Percentiles rank a stretch among this genome's conserved stretches.
Conservation (phyloP, 129 eudicot species). For the Artemisia argyi region DNA sequence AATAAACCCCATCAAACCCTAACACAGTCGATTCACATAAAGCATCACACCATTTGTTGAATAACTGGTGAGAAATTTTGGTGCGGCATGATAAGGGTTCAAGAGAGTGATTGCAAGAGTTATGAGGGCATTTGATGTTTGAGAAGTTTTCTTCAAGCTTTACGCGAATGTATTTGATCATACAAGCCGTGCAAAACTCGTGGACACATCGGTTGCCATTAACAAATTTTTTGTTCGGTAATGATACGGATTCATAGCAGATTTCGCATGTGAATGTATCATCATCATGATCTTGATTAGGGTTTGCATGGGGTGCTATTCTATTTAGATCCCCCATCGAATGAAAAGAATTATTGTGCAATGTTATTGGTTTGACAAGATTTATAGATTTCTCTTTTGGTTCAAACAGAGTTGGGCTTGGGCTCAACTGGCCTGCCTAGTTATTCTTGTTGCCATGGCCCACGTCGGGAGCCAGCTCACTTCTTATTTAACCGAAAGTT, state of each 20-base stretch:
- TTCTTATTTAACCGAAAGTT: too few species aligned
- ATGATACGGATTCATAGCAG: not conserved
- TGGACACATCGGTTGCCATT: not conserved
- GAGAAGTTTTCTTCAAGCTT: not conserved
- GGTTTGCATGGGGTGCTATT: not conserved
- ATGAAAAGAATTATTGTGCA: too few species aligned
- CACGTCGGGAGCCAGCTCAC: too few species aligned
- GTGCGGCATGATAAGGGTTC: constrained; percentile 36
- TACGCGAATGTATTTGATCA: not conserved
- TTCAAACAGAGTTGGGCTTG: too few species aligned
- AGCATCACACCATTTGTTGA: constrained; percentile 51
- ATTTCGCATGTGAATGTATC: not conserved
- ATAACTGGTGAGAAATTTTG: constrained; percentile 18
- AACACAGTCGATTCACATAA: constrained; percentile 35
- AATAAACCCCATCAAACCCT: constrained; percentile 39
- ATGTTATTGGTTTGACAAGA: too few species aligned
- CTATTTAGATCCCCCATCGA: not conserved
- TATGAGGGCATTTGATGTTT: constrained; percentile 42
- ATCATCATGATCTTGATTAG: not conserved
- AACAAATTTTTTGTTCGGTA: not conserved
- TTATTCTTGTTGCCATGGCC: too few species aligned
- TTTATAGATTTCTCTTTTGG: too few species aligned
- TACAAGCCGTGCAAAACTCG: not conserved
- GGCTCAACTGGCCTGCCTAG: too few species aligned
- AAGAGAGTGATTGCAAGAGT: constrained; percentile 24